A percentile compares a stretch with the other conserved stretches of the same genome.
Evolutionary conservation across 1,284 basidiomycete species (phyloP).

Genomic region (Bjerkandera adusta): DNA sequence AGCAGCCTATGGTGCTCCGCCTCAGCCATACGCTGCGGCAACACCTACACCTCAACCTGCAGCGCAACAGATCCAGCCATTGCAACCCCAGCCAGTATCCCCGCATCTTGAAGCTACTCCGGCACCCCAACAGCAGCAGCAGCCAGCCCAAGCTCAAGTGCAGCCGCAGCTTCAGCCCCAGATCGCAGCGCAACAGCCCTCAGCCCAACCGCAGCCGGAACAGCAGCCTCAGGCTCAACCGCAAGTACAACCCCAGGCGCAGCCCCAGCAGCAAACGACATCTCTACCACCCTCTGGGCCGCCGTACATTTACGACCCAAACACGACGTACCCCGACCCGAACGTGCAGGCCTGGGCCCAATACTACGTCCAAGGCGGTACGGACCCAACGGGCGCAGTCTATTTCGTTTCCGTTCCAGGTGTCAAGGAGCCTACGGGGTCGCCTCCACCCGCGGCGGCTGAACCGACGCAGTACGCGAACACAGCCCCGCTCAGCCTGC

Average conservation of each 20-base stretch:
- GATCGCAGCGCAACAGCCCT: conserved; percentile 17
- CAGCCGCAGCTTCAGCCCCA: conserved; percentile 26
- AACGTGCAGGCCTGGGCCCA: conserved; percentile 81
- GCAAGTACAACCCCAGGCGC: conserved; percentile 24
- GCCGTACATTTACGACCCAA: conserved; percentile 70
- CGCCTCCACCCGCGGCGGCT: conserved; percentile 17
- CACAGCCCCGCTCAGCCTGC: conserved; percentile 1
- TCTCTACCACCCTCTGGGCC: conserved; percentile 40
- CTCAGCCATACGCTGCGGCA: conserved; percentile 3
- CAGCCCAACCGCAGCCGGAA: conserved; percentile 21
- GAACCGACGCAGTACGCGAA: too few species aligned
- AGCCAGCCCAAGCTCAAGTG: conserved; percentile 24
- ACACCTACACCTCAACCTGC: conserved; percentile 21
- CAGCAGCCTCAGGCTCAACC: conserved; percentile 20
- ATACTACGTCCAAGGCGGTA: conserved; percentile 76
- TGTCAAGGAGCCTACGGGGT: conserved; percentile 49
- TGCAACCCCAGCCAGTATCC: conserved; percentile 22
- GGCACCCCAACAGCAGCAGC: conserved; percentile 10
- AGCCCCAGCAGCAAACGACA: conserved; percentile 20
- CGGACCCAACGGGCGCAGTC: conserved; percentile 64
- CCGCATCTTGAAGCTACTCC: background rate
- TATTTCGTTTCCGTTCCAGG: conserved; percentile 77
- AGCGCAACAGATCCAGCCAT: conserved; percentile 20
- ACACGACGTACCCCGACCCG: conserved; percentile 60
- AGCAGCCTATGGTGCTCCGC: conserved; percentile 4